phyloP scores from a whole-genome alignment of 23 red algal species.

The Chondrus crispus region DNA sequence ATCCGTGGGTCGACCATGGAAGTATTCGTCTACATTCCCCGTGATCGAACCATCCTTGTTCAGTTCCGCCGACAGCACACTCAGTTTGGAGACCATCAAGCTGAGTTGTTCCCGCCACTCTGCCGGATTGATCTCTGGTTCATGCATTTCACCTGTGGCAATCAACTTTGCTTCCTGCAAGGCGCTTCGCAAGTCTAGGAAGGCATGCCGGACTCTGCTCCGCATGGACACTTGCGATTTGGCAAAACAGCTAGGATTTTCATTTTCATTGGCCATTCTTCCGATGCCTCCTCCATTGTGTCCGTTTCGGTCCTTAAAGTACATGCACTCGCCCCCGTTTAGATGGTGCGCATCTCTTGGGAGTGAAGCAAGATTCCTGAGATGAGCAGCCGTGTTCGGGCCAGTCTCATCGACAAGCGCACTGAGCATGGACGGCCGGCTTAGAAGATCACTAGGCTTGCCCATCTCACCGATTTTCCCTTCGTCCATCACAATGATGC shows the following conservation, averaged over 20 bases:
- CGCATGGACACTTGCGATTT: slow-evolving; percentile 18
- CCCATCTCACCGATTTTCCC: slow-evolving; percentile 83
- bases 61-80: background rate
- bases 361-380: slow-evolving; percentile 30
- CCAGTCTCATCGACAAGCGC: slow-evolving; percentile 66
- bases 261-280: background rate
- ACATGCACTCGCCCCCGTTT: background rate
- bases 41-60: background rate
- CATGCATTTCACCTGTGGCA: background rate
- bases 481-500: slow-evolving; percentile 83
- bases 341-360: background rate
- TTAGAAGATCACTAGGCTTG: slow-evolving; percentile 59
- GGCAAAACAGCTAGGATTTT: too few relatives aligned
- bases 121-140: background rate
- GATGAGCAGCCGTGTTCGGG: slow-evolving; percentile 42
- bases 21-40: too few relatives aligned
- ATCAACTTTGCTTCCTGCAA: slow-evolving; percentile 8
- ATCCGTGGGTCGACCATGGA: too few relatives aligned
- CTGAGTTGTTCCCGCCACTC: slow-evolving; percentile 19
- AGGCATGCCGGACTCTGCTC: slow-evolving; percentile 22
- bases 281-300: background rate
- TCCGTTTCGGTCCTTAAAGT: background rate
- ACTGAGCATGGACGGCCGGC: slow-evolving; percentile 23
- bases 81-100: slow-evolving; percentile 28
- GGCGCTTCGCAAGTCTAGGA: slow-evolving; percentile 16